Evolutionary conservation across 257 asterid genomes (phyloP).

Genomic region (Solanum ahanhuiri): DNA sequence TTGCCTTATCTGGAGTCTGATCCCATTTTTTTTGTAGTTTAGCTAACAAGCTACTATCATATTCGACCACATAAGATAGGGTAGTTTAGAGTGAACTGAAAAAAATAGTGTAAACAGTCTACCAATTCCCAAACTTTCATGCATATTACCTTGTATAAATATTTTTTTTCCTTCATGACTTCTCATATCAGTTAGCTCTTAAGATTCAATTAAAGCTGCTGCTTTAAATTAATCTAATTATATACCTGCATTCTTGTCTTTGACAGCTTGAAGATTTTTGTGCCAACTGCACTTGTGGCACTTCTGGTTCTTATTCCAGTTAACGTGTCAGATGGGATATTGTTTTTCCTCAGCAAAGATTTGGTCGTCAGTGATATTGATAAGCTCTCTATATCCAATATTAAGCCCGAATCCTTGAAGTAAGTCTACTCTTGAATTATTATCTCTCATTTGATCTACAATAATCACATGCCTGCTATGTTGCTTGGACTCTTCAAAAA

Average conservation of each 20-base stretch:
- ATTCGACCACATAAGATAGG: background rate
- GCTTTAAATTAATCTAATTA: background rate
- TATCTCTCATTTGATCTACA: background rate
- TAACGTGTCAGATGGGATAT: slow-evolving; percentile 63
- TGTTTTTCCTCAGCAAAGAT: slow-evolving; percentile 57
- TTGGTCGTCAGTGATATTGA: slow-evolving; percentile 90
- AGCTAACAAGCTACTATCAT: background rate
- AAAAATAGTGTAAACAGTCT: background rate
- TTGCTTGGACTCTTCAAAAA: too few relatives aligned
- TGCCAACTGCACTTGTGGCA: slow-evolving; percentile 69
- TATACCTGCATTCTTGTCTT: slow-evolving; percentile 1
- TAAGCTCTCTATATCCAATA: slow-evolving; percentile 93
- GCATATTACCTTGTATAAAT: background rate
- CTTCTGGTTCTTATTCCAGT: slow-evolving; percentile 89
- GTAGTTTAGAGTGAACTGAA: background rate
- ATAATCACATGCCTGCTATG: background rate
- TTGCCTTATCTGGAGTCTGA: too few relatives aligned
- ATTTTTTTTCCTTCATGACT: background rate
- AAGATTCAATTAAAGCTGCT: background rate
- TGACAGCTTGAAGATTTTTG: slow-evolving; percentile 71
- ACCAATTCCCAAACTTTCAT: background rate
- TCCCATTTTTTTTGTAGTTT: background rate
- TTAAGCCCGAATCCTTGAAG: slow-evolving; percentile 66
- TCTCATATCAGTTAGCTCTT: background rate
- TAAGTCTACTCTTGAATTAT: slow-evolving; percentile 25